Evolutionary conservation across 2,329 filamentous ascomycete genomes (phyloP).

Genomic region (Ascomycota sp.): DNA sequence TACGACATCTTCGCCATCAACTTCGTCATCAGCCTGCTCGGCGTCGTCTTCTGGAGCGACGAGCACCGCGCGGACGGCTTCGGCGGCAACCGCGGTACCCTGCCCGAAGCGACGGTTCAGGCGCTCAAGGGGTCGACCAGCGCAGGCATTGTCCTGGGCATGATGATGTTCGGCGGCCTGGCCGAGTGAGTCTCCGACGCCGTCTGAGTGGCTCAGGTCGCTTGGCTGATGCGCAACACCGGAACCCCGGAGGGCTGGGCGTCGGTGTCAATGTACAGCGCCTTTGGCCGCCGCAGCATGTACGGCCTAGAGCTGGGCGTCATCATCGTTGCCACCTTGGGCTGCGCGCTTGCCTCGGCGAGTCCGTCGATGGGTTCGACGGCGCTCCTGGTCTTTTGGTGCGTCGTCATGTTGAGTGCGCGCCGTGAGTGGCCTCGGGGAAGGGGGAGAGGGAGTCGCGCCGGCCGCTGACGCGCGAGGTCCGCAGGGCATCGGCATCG

Average conservation of each 20-base stretch:
- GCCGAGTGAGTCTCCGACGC: slow-evolving; percentile 35
- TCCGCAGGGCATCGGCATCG: slow-evolving; percentile 47
- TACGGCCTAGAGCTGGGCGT: slow-evolving; percentile 60
- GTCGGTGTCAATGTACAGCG: no score
- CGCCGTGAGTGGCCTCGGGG: no score
- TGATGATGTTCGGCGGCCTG: slow-evolving; percentile 56
- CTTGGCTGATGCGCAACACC: no score
- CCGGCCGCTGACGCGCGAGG: no score
- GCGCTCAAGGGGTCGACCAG: slow-evolving; percentile 68
- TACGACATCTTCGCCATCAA: slow-evolving; percentile 72
- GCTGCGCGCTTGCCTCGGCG: slow-evolving; percentile 40
- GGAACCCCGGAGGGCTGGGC: no score
- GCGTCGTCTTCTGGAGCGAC: slow-evolving; percentile 54
- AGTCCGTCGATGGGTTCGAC: slow-evolving; percentile 39
- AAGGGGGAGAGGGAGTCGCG: no score
- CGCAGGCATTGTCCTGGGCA: slow-evolving; percentile 58
- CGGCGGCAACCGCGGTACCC: slow-evolving; percentile 30
- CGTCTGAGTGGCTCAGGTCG: no score
- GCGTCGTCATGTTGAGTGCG: slow-evolving; percentile 47
- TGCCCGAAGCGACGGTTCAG: slow-evolving; percentile 47
- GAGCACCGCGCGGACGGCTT: slow-evolving; percentile 20
- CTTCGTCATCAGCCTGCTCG: slow-evolving; percentile 49
- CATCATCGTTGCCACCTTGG: slow-evolving; percentile 50
- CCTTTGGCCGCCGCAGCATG: slow-evolving; percentile 59
- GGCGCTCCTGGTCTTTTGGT: slow-evolving; percentile 51